phyloP scores from a whole-genome alignment of 78 protist genomes.

The Speleostelium caveatum region DNA sequence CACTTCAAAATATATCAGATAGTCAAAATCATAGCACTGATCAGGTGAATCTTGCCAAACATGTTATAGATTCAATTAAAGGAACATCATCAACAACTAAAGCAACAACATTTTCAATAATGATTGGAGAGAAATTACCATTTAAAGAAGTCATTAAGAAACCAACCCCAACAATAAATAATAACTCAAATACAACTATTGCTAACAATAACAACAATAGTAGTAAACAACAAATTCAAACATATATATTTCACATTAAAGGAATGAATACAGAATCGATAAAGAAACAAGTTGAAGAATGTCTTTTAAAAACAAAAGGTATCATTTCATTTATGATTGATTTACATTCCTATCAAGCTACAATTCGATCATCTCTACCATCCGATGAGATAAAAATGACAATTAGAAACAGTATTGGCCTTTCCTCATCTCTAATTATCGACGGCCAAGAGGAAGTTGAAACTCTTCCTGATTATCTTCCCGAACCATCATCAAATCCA shows the following conservation, averaged over 20 bases:
- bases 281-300: slow-evolving; percentile 64
- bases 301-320: slow-evolving; percentile 54
- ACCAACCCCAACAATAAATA: background rate
- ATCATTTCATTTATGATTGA: slow-evolving; percentile 75
- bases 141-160: background rate
- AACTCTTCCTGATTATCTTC: slow-evolving; percentile 52
- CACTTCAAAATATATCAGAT: slow-evolving; percentile 1
- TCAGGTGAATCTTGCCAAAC: background rate
- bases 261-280: slow-evolving; percentile 56
- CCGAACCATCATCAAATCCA: slow-evolving; percentile 16
- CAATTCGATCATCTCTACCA: slow-evolving; percentile 29
- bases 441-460: slow-evolving; percentile 71
- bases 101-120: slow-evolving; percentile 57
- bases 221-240: slow-evolving; percentile 19
- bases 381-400: slow-evolving; percentile 55
- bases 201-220: background rate
- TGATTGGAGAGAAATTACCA: slow-evolving; percentile 61
- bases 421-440: slow-evolving; percentile 41
- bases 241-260: slow-evolving; percentile 32
- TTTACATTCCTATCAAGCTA: slow-evolving; percentile 49
- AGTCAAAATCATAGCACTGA: background rate
- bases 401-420: slow-evolving; percentile 39
- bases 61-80: background rate
- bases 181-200: background rate
- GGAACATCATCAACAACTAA: background rate